These are phyloP conservation scores for Aurifilum marmelostoma DNA, from an alignment of 2,329 filamentous ascomycete species.

Conservation along the genomic window DNA sequence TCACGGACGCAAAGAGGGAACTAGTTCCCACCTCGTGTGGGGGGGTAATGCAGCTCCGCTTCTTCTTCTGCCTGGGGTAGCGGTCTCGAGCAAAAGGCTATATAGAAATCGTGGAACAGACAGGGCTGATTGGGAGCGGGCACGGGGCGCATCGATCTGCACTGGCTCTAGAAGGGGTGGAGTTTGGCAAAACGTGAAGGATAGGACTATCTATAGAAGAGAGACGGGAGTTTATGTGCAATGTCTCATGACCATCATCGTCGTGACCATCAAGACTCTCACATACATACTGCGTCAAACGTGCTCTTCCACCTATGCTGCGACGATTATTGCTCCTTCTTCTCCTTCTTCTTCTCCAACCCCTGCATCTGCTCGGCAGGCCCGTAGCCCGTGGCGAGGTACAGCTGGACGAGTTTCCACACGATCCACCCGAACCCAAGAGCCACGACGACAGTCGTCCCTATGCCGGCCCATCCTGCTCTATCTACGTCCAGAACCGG, in stretches of 20 bases:
- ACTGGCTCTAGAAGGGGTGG: neutral
- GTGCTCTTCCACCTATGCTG: neutral
- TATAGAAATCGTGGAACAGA: neutral
- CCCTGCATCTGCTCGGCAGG: constrained; percentile 29
- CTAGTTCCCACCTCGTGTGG: neutral
- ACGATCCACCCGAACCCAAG: constrained; percentile 72
- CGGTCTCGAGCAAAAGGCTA: neutral
- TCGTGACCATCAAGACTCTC: neutral
- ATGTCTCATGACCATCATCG: constrained; percentile 6
- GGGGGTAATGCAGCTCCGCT: no score
- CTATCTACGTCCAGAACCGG: constrained; percentile 66
- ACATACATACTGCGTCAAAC: neutral
- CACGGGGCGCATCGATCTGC: neutral
- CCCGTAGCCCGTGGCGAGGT: constrained; percentile 40
- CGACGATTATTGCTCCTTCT: neutral
- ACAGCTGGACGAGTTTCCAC: constrained; percentile 57
- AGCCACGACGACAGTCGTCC: constrained; percentile 62
- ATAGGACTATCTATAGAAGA: constrained; percentile 12
- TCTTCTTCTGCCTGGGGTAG: neutral
- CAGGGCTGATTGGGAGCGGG: neutral
- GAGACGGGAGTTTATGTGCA: neutral
- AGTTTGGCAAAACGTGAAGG: constrained; percentile 1
- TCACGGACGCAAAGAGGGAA: neutral
- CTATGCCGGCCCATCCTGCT: constrained; percentile 52
- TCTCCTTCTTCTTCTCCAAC: constrained; percentile 34